Evolutionary conservation across 257 asterid species (phyloP).

Genomic region (Solanum bulbocastanum): DNA sequence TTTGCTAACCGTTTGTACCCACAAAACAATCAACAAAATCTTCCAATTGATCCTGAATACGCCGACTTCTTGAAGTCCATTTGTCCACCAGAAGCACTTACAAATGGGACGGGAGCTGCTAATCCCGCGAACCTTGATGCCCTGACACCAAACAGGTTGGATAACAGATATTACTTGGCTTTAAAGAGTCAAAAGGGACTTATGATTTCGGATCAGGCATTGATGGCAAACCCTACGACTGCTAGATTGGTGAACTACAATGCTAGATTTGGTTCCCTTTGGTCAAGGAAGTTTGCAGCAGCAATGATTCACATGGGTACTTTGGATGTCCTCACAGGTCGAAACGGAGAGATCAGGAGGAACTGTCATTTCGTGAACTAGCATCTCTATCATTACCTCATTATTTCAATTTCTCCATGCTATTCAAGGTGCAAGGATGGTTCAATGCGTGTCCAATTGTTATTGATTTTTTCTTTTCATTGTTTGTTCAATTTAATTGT

Average conservation of each 20-base stretch:
- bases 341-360: not conserved
- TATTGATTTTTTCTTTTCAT: not conserved
- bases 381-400: not conserved
- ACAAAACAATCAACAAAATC: not conserved
- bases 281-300: not conserved
- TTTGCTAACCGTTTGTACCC: constrained; percentile 2
- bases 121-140: constrained; percentile 6
- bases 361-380: not conserved
- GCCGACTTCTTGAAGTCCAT: not conserved
- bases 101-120: not conserved
- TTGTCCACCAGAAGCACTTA: not conserved
- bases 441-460: not conserved
- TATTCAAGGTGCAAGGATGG: not conserved
- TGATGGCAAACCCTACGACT: not conserved
- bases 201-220: not conserved
- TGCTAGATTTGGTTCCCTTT: not conserved
- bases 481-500: not conserved
- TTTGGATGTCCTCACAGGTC: not conserved
- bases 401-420: not conserved
- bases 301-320: constrained; percentile 3
- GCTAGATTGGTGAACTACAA: not conserved
- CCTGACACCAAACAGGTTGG: not conserved
- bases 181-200: constrained; percentile 6
- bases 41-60: not conserved
- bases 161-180: constrained; percentile 1